Conservation (phyloP, 768 basidiomycete species). For the Boletus sp. region DNA sequence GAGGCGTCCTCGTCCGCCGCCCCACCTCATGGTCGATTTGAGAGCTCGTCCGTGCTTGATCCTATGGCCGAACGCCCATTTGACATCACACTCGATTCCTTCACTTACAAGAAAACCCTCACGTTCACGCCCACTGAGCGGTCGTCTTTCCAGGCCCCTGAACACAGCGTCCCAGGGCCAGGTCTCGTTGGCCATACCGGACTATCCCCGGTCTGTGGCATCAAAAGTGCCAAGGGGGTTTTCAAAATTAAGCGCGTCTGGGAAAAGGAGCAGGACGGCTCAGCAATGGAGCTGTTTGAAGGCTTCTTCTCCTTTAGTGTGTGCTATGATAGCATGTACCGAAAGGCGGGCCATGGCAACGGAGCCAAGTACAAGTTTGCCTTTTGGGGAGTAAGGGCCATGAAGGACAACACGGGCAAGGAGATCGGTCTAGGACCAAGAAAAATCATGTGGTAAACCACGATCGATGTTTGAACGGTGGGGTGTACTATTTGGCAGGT, state of each 20-base stretch:
- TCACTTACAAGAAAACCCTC: conserved; percentile 25
- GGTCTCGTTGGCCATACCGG: conserved; percentile 29
- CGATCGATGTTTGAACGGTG: not conserved
- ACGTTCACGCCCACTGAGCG: conserved; percentile 29
- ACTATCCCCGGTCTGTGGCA: conserved; percentile 30
- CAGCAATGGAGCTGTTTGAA: conserved; percentile 37
- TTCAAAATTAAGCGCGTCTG: conserved; percentile 37
- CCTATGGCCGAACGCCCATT: conserved; percentile 37
- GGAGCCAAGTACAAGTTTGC: conserved; percentile 29
- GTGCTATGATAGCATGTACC: conserved; percentile 32
- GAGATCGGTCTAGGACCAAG: conserved; percentile 34
- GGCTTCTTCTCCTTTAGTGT: conserved; percentile 38
- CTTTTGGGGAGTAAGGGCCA: conserved; percentile 39
- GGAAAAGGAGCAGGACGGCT: conserved; percentile 20
- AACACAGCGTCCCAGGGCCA: conserved; percentile 18
- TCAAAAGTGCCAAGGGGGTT: conserved; percentile 32
- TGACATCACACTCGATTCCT: conserved; percentile 26
- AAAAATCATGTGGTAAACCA: conserved; percentile 11
- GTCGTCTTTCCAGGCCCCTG: conserved; percentile 23
- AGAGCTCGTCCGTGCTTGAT: conserved; percentile 26
- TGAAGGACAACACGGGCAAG: conserved; percentile 31
- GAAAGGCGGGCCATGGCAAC: conserved; percentile 35
- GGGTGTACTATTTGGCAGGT: not conserved
- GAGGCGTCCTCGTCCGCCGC: conserved; percentile 1
- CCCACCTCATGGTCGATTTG: conserved; percentile 24